Evolutionary conservation across 352 stramenopile species (phyloP).

Genomic region (Sclerospora graminicola): DNA sequence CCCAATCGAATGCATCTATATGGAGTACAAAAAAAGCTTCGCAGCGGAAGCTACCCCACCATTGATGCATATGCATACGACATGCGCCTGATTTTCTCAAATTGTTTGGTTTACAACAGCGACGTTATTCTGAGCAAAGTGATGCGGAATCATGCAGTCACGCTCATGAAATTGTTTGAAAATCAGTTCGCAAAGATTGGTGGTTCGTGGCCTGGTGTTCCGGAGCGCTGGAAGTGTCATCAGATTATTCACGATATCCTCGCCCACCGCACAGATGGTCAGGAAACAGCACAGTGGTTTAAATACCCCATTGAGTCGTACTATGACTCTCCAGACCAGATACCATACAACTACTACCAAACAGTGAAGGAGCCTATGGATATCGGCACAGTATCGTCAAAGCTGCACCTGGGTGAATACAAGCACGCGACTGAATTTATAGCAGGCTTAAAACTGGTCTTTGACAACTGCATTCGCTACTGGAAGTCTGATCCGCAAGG

Average conservation of each 20-base stretch:
- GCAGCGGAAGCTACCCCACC: conserved; percentile 52
- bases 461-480: conserved; percentile 81
- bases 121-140: conserved; percentile 76
- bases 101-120: conserved; percentile 84
- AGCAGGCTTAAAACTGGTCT: conserved; percentile 60
- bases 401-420: conserved; percentile 60
- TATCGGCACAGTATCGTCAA: conserved; percentile 63
- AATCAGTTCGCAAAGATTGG: conserved; percentile 59
- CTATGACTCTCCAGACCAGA: conserved; percentile 72
- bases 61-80: conserved; percentile 65
- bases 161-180: conserved; percentile 80
- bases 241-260: conserved; percentile 74
- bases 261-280: conserved; percentile 52
- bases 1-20: conserved; percentile 80
- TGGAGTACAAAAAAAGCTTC: conserved; percentile 77
- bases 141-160: conserved; percentile 76
- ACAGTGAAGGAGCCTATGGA: conserved; percentile 77
- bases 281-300: conserved; percentile 82
- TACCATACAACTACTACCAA: conserved; percentile 77
- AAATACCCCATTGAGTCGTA: conserved; percentile 83
- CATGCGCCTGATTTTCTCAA: conserved; percentile 80
- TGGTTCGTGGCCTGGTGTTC: conserved; percentile 49
- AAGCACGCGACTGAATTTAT: conserved; percentile 47
- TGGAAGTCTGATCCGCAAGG: conserved; percentile 71
- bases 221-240: conserved; percentile 77